Conservation (phyloP, 129 eudicot genomes). For the Scalesia atractyloides region DNA sequence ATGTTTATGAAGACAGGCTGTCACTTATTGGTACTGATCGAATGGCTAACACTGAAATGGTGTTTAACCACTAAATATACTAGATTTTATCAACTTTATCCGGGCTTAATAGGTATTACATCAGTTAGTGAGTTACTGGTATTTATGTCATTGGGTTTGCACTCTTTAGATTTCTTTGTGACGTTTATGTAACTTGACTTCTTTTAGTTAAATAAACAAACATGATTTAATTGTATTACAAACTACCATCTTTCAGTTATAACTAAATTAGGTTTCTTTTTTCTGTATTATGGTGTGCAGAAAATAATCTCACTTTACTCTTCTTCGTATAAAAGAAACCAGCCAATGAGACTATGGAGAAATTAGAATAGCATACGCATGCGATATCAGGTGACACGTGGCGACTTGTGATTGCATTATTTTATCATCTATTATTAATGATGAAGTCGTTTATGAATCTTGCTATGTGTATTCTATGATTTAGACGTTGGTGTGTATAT, state of each 20-base stretch:
- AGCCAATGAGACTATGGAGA: too few species aligned
- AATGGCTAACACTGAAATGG: slow-evolving; percentile 70
- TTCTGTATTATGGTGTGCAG: neutral
- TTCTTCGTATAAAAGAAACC: too few species aligned
- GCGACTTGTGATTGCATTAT: slow-evolving; percentile 56
- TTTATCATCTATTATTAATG: too few species aligned
- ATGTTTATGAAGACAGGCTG: slow-evolving; percentile 71
- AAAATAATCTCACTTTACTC: slow-evolving; percentile 16
- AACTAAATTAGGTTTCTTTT: slow-evolving; percentile 2
- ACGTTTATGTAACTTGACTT: slow-evolving; percentile 15
- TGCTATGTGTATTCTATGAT: slow-evolving; percentile 29
- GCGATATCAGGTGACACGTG: too few species aligned
- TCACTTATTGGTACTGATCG: slow-evolving; percentile 72
- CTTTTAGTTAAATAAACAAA: neutral
- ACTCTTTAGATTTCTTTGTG: neutral
- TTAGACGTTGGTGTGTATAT: slow-evolving; percentile 51
- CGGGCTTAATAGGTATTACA: neutral
- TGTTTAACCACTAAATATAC: slow-evolving; percentile 38
- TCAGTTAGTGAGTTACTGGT: neutral
- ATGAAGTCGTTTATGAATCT: neutral
- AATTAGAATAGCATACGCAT: too few species aligned
- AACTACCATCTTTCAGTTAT: neutral
- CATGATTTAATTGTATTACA: slow-evolving; percentile 11
- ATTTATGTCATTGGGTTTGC: neutral
- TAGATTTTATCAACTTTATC: neutral